Conservation (phyloP, 2,329 filamentous ascomycete species). For the Periconia sp. region DNA sequence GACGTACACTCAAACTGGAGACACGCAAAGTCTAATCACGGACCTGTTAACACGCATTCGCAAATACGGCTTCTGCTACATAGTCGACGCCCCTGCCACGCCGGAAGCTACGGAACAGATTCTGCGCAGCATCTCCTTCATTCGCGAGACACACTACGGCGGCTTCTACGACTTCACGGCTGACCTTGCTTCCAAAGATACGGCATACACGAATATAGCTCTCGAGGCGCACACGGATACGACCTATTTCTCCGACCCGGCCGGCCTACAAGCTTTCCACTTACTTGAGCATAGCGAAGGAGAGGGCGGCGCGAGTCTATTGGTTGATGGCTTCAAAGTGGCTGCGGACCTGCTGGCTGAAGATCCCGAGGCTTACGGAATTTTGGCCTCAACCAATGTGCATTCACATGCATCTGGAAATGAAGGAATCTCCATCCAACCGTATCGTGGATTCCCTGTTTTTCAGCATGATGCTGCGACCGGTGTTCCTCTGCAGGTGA, state of each 20-base stretch:
- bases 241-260: conserved; percentile 92
- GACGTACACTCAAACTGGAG: conserved; percentile 42
- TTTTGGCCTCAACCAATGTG: conserved; percentile 60
- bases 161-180: conserved; percentile 86
- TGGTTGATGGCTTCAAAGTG: conserved; percentile 84
- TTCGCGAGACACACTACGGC: conserved; percentile 88
- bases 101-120: conserved; percentile 74
- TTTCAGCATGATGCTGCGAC: conserved; percentile 60
- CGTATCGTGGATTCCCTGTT: conserved; percentile 70
- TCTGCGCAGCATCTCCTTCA: conserved; percentile 79
- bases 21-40: conserved; percentile 35
- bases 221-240: conserved; percentile 89
- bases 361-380: conserved; percentile 58
- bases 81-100: conserved; percentile 65
- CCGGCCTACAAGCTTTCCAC: conserved; percentile 90
- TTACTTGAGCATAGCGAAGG: conserved; percentile 76
- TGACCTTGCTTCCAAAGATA: conserved; percentile 84
- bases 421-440: conserved; percentile 76
- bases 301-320: conserved; percentile 72
- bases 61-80: conserved; percentile 74
- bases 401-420: conserved; percentile 88
- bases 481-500: conserved; percentile 61
- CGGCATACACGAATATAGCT: conserved; percentile 84
- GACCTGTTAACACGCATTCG: conserved; percentile 65
- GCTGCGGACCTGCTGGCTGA: conserved; percentile 61